phyloP scores from a whole-genome alignment of 495 filamentous ascomycete species.

The Letharia columbiana region DNA sequence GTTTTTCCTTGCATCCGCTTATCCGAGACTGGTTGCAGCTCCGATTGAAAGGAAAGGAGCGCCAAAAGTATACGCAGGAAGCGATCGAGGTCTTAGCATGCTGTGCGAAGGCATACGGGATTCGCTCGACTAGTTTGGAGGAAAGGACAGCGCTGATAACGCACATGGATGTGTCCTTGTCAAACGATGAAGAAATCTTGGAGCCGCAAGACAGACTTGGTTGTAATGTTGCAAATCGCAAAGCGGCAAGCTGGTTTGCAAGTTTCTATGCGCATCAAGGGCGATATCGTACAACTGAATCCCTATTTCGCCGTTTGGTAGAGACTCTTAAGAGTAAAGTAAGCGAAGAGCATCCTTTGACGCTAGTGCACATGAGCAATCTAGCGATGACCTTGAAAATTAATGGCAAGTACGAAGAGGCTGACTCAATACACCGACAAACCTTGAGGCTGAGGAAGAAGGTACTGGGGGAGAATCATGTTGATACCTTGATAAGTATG shows the following conservation, averaged over 20 bases:
- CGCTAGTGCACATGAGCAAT: background rate
- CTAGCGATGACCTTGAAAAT: background rate
- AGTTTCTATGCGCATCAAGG: background rate
- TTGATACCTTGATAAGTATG: conserved; percentile 32
- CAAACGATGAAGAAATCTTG: background rate
- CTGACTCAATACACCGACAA: conserved; percentile 11
- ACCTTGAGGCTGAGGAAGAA: conserved; percentile 25
- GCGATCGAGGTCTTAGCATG: background rate
- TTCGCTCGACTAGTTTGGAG: background rate
- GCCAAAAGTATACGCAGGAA: background rate
- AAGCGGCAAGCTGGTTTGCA: background rate
- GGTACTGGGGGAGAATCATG: conserved; percentile 32
- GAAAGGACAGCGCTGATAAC: background rate
- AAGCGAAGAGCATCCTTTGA: background rate
- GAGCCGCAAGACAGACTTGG: background rate
- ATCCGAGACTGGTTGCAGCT: conserved; percentile 7
- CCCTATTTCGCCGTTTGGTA: background rate
- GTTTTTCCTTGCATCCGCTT: conserved; percentile 7
- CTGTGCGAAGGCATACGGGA: background rate
- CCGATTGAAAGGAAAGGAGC: background rate
- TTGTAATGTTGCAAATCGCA: background rate
- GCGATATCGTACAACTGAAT: background rate
- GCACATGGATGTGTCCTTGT: background rate
- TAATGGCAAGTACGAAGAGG: conserved; percentile 12
- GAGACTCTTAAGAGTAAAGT: background rate